A percentile compares a stretch with the other conserved stretches of the same genome.
Evolutionary conservation across 2,329 filamentous ascomycete genomes (phyloP).

Genomic region (Microcyclospora pomicola): DNA sequence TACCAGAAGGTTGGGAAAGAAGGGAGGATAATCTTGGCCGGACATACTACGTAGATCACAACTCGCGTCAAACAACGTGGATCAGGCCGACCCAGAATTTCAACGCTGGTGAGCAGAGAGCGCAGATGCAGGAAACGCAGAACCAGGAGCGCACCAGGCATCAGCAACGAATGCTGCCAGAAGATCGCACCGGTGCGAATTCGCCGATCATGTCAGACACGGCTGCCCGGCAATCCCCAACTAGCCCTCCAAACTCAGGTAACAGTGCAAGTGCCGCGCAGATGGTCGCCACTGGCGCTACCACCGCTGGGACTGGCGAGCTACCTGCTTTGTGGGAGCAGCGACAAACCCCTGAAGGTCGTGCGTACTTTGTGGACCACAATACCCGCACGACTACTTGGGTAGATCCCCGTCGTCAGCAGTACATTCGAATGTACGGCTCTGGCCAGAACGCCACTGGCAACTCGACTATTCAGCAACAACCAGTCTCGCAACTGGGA

Average conservation of each 20-base stretch:
- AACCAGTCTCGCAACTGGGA: constrained; percentile 91
- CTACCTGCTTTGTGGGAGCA: constrained; percentile 95
- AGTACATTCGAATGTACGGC: constrained; percentile 97
- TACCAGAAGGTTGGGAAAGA: constrained; percentile 90
- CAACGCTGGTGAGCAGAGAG: constrained; percentile 62
- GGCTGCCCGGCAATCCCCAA: constrained; percentile 18
- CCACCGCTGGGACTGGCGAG: constrained; percentile 86
- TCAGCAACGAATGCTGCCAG: constrained; percentile 87
- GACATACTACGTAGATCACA: constrained; percentile 97
- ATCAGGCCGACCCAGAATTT: constrained; percentile 70
- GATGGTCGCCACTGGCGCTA: constrained; percentile 91
- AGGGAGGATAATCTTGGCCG: constrained; percentile 87
- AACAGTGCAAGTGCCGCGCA: constrained; percentile 47
- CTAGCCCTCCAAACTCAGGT: constrained; percentile 15
- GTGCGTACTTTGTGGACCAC: constrained; percentile 95
- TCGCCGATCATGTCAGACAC: constrained; percentile 57
- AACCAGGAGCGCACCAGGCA: constrained; percentile 86
- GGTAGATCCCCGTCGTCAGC: constrained; percentile 93
- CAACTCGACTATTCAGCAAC: constrained; percentile 83
- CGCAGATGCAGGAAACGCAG: constrained; percentile 75
- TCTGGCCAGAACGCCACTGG: constrained; percentile 48
- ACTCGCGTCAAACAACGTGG: constrained; percentile 94
- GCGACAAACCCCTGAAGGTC: constrained; percentile 83
- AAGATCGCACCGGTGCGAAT: constrained; percentile 85
- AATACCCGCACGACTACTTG: constrained; percentile 96